phyloP scores from a whole-genome alignment of 805 yeast species.

The Metschnikowia gelsemii region DNA sequence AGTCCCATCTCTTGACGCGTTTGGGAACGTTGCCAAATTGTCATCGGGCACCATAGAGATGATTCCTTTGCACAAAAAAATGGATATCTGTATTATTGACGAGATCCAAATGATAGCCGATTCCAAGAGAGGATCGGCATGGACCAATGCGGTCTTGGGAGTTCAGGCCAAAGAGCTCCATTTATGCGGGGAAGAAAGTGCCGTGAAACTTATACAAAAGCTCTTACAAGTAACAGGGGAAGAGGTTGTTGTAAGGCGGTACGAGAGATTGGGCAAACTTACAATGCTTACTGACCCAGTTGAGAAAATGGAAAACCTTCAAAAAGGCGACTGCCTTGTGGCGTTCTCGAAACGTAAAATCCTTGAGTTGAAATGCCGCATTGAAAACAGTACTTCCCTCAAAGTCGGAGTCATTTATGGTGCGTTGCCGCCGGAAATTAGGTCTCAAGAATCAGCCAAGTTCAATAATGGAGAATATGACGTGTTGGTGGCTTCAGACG shows the following conservation, averaged over 20 bases:
- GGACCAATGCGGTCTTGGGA: constrained; percentile 91
- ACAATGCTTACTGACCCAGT: constrained; percentile 45
- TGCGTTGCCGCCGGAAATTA: constrained; percentile 91
- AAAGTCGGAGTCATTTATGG: constrained; percentile 93
- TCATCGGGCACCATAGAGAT: constrained; percentile 92
- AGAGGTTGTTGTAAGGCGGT: constrained; percentile 63
- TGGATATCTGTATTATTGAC: constrained; percentile 89
- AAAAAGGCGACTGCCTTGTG: constrained; percentile 84
- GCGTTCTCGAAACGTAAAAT: constrained; percentile 79
- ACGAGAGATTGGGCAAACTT: constrained; percentile 73
- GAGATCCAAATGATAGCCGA: constrained; percentile 96
- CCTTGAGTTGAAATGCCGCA: constrained; percentile 61
- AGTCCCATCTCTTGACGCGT: constrained; percentile 61
- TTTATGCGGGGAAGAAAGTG: constrained; percentile 89
- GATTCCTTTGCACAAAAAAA: constrained; percentile 65
- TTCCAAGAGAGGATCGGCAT: constrained; percentile 78
- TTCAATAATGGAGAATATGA: constrained; percentile 82
- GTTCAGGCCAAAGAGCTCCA: constrained; percentile 83
- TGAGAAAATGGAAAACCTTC: constrained; percentile 39
- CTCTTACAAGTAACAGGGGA: constrained; percentile 77
- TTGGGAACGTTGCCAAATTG: constrained; percentile 70
- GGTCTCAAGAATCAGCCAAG: constrained; percentile 75
- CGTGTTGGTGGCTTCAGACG: constrained; percentile 91
- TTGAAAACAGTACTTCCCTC: constrained; percentile 60
- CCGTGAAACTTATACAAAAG: constrained; percentile 63